Conservation (phyloP, 441 rosid genomes). For the Brassica balearica region DNA sequence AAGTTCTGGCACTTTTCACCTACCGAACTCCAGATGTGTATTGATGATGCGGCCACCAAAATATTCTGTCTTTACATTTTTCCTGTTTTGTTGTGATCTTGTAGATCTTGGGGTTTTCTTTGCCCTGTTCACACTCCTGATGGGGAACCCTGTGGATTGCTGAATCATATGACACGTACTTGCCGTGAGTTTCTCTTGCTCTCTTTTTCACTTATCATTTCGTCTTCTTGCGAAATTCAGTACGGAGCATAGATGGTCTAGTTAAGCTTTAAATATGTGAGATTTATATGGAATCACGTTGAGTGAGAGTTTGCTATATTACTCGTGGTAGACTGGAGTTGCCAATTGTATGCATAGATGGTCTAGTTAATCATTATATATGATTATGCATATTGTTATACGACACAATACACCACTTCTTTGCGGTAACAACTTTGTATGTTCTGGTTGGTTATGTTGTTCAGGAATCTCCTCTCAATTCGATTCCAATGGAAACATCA, state of each 20-base stretch:
- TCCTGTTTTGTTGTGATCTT: conserved; percentile 27
- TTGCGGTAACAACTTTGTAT: conserved; percentile 11
- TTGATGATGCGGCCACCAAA: conserved; percentile 21
- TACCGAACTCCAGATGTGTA: conserved; percentile 10
- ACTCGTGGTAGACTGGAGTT: background rate
- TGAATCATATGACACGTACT: conserved; percentile 89
- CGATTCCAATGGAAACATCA: conserved; percentile 75
- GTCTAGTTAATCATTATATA: background rate
- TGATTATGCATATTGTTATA: background rate
- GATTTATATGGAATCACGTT: conserved; percentile 13
- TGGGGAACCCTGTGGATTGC: conserved; percentile 97
- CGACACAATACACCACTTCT: conserved; percentile 1
- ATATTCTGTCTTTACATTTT: conserved; percentile 12
- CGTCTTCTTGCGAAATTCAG: too few relatives aligned
- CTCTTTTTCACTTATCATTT: conserved; percentile 14
- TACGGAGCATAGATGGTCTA: background rate
- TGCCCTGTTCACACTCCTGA: conserved; percentile 99
- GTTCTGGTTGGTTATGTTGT: conserved; percentile 33
- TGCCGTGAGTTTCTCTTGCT: conserved; percentile 68
- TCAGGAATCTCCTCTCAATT: conserved; percentile 88
- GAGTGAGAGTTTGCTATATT: conserved; percentile 6
- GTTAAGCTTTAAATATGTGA: background rate
- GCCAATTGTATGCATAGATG: background rate
- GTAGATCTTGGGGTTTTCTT: conserved; percentile 99
- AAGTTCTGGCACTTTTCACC: conserved; percentile 44